phyloP scores from a whole-genome alignment of 208 protist species.

The Kentomonas sorsogonicus region DNA sequence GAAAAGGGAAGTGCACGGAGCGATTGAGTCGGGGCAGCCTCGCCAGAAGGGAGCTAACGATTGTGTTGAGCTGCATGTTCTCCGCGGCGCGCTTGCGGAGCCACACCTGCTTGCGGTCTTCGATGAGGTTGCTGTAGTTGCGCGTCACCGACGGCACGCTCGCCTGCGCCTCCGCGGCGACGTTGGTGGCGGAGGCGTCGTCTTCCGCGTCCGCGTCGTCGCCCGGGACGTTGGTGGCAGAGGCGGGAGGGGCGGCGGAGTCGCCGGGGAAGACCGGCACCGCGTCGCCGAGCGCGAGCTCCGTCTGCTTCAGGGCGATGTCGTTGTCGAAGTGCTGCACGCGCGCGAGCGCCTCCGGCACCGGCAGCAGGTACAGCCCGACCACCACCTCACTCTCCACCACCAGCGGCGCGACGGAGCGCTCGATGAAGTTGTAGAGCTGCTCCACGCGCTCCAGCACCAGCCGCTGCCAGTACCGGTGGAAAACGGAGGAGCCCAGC shows the following conservation, averaged over 20 bases:
- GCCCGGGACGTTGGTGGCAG: constrained; percentile 8
- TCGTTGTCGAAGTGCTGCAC: constrained; percentile 27
- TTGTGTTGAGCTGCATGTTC: constrained; percentile 7
- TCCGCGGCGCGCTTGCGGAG: constrained; percentile 14
- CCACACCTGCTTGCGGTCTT: constrained; percentile 18
- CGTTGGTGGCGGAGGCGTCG: constrained; percentile 3
- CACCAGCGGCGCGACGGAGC: constrained; percentile 39
- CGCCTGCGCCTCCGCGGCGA: neutral
- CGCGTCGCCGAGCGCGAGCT: neutral
- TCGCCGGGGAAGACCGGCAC: neutral
- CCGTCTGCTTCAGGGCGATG: neutral
- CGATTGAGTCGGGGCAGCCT: constrained; percentile 26
- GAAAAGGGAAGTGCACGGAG: constrained; percentile 37
- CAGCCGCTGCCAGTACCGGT: constrained; percentile 55
- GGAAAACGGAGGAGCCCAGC: constrained; percentile 43
- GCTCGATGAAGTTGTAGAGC: constrained; percentile 44
- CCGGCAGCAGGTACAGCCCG: constrained; percentile 56
- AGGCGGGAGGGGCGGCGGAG: neutral
- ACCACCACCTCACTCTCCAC: constrained; percentile 66
- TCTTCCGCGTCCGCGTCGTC: constrained; percentile 3
- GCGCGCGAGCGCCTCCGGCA: constrained; percentile 24
- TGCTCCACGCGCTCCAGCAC: constrained; percentile 37
- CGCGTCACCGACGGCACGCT: constrained; percentile 18
- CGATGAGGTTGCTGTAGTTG: constrained; percentile 20
- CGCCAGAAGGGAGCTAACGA: constrained; percentile 17